Evolutionary conservation across 305 asterid species (phyloP).

Genomic region (Fraxinus sp.): DNA sequence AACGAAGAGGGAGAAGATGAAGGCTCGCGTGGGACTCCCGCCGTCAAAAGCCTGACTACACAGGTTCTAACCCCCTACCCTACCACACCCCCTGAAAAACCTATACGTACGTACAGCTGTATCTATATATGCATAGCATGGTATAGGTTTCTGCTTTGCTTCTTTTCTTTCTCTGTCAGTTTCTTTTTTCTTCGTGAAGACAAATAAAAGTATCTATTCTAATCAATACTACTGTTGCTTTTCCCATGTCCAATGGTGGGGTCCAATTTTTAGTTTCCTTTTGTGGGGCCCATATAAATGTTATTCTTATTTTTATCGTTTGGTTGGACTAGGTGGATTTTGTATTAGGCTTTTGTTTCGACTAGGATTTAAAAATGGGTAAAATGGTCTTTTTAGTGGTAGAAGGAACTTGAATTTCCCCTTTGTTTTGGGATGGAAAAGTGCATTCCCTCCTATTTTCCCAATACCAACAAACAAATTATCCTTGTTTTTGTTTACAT

Average conservation of each 20-base stretch:
- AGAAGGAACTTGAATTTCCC: not conserved
- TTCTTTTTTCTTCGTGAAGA: conserved; percentile 24
- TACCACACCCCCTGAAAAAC: not conserved
- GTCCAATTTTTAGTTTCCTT: conserved; percentile 24
- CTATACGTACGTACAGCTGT: not conserved
- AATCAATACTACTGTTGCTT: conserved; percentile 25
- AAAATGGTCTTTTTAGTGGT: not conserved
- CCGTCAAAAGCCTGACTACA: conserved; percentile 97
- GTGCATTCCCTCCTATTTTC: not conserved
- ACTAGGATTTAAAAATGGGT: not conserved
- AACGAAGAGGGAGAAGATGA: conserved; percentile 48
- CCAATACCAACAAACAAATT: not conserved
- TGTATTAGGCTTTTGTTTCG: conserved; percentile 18
- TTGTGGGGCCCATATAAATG: conserved; percentile 30
- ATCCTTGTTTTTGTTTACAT: not conserved
- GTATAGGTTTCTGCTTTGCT: conserved; percentile 8
- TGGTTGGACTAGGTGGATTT: conserved; percentile 20
- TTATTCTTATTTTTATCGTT: conserved; percentile 25
- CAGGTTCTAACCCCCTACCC: conserved; percentile 63
- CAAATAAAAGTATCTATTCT: conserved; percentile 25
- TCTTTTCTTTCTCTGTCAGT: conserved; percentile 10
- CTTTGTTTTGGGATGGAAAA: not conserved
- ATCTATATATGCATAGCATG: not conserved
- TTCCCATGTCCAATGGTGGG: conserved; percentile 36
- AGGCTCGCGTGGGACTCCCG: conserved; percentile 90